Evolutionary conservation across 805 yeast species (phyloP).

Genomic region (Wickerhamomyces ciferrii): DNA sequence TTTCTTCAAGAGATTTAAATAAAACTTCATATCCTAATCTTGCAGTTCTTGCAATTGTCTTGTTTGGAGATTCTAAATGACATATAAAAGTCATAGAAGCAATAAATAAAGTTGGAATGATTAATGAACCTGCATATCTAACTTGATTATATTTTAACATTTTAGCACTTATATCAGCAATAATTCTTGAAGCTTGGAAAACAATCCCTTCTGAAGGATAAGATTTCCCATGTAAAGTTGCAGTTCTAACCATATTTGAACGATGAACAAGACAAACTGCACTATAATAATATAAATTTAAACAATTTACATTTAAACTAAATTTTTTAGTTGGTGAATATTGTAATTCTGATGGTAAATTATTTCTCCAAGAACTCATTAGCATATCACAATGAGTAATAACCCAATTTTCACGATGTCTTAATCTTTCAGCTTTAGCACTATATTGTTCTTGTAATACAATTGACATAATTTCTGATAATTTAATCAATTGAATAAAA

Average conservation of each 20-base stretch:
- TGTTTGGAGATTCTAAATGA: slow-evolving; percentile 43
- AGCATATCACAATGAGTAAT: slow-evolving; percentile 64
- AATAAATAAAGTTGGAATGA: slow-evolving; percentile 52
- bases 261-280: slow-evolving; percentile 68
- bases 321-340: slow-evolving; percentile 51
- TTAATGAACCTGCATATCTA: slow-evolving; percentile 50
- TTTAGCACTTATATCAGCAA: slow-evolving; percentile 56
- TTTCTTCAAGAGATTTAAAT: slow-evolving; percentile 26
- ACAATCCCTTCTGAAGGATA: slow-evolving; percentile 52
- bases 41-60: slow-evolving; percentile 31
- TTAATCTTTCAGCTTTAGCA: slow-evolving; percentile 56
- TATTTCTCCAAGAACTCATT: slow-evolving; percentile 72
- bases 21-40: slow-evolving; percentile 27
- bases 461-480: slow-evolving; percentile 67
- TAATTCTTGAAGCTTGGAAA: slow-evolving; percentile 76
- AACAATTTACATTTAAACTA: slow-evolving; percentile 46
- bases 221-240: slow-evolving; percentile 21
- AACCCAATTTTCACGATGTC: slow-evolving; percentile 35
- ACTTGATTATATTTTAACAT: slow-evolving; percentile 44
- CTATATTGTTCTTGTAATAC: slow-evolving; percentile 66
- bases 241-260: slow-evolving; percentile 49
- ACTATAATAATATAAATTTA: slow-evolving; percentile 68
- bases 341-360: slow-evolving; percentile 56
- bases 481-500: slow-evolving; percentile 57
- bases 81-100: slow-evolving; percentile 70